Conservation (phyloP, 441 rosid genomes). For the Breynia disticha region DNA sequence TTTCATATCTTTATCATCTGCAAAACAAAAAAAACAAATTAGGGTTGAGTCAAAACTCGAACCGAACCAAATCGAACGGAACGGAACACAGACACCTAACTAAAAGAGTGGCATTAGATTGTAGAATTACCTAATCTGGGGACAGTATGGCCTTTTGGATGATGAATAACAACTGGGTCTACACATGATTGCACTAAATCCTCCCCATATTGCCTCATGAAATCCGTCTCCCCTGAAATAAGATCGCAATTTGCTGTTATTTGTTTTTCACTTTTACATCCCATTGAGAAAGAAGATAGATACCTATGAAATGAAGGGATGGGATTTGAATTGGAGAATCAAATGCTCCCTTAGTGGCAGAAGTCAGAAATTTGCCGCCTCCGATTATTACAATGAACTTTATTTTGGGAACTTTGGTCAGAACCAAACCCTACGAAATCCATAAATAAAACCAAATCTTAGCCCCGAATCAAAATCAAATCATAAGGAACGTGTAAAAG, state of each 20-base stretch:
- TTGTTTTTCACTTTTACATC: no score
- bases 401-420: conserved; percentile 59
- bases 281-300: not conserved
- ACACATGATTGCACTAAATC: conserved; percentile 40
- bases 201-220: conserved; percentile 54
- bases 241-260: no score
- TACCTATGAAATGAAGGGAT: conserved; percentile 78
- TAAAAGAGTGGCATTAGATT: not conserved
- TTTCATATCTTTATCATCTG: conserved; percentile 55
- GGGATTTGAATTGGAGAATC: conserved; percentile 41
- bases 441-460: not conserved
- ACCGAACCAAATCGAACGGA: not conserved
- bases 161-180: conserved; percentile 53
- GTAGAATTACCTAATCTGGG: conserved; percentile 55
- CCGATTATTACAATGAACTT: conserved; percentile 60
- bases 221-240: conserved; percentile 91
- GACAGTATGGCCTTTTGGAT: conserved; percentile 87
- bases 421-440: conserved; percentile 49
- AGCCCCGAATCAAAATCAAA: not conserved
- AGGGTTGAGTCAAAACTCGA: not conserved
- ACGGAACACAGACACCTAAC: not conserved
- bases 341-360: conserved; percentile 51
- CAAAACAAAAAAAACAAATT: not conserved
- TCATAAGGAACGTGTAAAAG: not conserved
- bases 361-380: conserved; percentile 55